A percentile compares a stretch with the other conserved stretches of the same genome.
Evolutionary conservation across 2,329 filamentous ascomycete genomes (phyloP).

Genomic region (Colletotrichum sp.): DNA sequence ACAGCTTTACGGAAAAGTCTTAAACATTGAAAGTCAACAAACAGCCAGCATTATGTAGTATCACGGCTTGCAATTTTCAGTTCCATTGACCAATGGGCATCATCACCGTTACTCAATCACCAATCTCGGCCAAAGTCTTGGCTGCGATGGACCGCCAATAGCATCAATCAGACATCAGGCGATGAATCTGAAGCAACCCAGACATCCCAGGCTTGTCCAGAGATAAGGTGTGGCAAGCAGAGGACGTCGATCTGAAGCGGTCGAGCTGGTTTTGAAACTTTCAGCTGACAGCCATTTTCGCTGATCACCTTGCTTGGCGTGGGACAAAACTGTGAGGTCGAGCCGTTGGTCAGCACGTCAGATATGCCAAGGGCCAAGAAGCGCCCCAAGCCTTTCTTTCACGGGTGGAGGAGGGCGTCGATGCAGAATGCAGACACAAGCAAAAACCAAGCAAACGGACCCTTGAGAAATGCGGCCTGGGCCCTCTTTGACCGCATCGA

Average conservation of each 20-base stretch:
- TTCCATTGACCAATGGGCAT: background rate
- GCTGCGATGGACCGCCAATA: background rate
- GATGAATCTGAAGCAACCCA: background rate
- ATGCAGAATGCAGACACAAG: background rate
- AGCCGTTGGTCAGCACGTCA: background rate
- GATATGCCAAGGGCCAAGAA: slow-evolving; percentile 15
- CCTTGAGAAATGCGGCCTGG: background rate
- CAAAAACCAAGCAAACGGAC: background rate
- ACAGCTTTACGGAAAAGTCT: background rate
- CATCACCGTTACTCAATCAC: background rate
- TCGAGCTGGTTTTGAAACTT: background rate
- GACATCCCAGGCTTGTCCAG: background rate
- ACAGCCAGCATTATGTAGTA: background rate
- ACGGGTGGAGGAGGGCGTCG: slow-evolving; percentile 5
- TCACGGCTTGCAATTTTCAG: fast-evolving
- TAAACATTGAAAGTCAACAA: background rate
- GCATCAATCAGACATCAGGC: background rate
- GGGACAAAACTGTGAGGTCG: background rate
- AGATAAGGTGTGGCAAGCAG: background rate
- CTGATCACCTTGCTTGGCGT: background rate
- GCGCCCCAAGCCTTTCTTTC: background rate
- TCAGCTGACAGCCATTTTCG: background rate
- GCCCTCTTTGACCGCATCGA: background rate
- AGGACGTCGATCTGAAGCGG: background rate
- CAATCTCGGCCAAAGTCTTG: background rate